Evolutionary conservation across 805 yeast species (phyloP).

Genomic region (Komagataella mondaviorum): DNA sequence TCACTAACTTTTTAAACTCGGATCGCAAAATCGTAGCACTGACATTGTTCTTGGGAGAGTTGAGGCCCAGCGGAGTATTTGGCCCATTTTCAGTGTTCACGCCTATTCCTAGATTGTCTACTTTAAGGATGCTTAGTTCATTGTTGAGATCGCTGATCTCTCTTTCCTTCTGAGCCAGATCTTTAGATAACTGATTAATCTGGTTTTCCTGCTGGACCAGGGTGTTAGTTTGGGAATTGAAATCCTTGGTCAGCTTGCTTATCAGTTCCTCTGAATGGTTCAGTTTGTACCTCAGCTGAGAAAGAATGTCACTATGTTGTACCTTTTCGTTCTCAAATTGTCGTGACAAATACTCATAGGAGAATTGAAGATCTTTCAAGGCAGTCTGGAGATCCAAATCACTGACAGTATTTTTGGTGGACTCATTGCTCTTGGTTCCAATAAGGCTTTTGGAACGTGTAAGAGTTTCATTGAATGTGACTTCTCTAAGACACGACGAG

Average conservation of each 20-base stretch:
- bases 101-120: slow-evolving; percentile 27
- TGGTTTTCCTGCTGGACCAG: slow-evolving; percentile 21
- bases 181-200: slow-evolving; percentile 17
- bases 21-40: slow-evolving; percentile 43
- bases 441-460: neutral
- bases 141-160: slow-evolving; percentile 29
- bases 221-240: slow-evolving; percentile 23
- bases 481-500: neutral
- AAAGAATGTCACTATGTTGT: slow-evolving; percentile 37
- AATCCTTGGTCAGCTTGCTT: slow-evolving; percentile 20
- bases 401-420: neutral
- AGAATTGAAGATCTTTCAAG: slow-evolving; percentile 53
- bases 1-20: slow-evolving; percentile 55
- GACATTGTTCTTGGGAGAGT: slow-evolving; percentile 11
- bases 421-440: neutral
- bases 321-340: slow-evolving; percentile 57
- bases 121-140: slow-evolving; percentile 27
- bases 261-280: slow-evolving; percentile 37
- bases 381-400: slow-evolving; percentile 24
- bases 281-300: slow-evolving; percentile 37
- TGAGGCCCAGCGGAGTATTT: slow-evolving; percentile 8
- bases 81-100: slow-evolving; percentile 8
- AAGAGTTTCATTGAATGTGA: neutral
- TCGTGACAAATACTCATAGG: slow-evolving; percentile 54
- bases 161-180: slow-evolving; percentile 19